Percentiles rank a stretch among this genome's conserved stretches.
These are phyloP conservation scores for Emmonsia crescens DNA, from an alignment of 2,329 filamentous ascomycete genomes.

Conservation along the genomic window DNA sequence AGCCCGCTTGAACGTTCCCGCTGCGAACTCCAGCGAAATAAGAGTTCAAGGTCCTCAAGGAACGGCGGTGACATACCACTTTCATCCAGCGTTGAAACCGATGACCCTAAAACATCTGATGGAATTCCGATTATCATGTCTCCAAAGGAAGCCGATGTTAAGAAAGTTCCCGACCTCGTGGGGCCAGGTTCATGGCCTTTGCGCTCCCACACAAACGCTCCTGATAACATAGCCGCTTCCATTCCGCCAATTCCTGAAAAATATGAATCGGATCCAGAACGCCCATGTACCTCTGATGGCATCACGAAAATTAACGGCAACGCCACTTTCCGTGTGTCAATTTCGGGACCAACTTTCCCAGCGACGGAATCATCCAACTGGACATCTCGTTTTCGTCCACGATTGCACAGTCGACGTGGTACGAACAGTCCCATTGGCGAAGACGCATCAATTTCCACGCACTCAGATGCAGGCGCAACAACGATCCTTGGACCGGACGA, in stretches of 20 bases:
- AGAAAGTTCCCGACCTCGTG: conserved; percentile 8
- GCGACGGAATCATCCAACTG: conserved; percentile 6
- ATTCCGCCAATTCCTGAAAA: neutral
- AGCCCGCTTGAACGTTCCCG: conserved; percentile 50
- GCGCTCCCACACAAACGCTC: neutral
- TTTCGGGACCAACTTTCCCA: neutral
- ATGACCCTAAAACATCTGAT: conserved; percentile 18
- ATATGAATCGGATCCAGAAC: neutral
- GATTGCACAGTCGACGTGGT: conserved; percentile 1
- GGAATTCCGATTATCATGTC: neutral
- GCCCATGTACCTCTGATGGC: conserved; percentile 13
- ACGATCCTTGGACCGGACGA: conserved; percentile 24
- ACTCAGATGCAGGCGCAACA: conserved; percentile 13
- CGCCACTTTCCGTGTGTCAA: neutral
- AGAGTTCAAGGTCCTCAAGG: conserved; percentile 15
- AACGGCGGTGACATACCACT: neutral
- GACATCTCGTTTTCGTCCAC: conserved; percentile 9
- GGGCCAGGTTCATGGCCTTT: conserved; percentile 19
- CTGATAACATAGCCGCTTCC: neutral
- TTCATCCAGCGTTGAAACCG: conserved; percentile 17
- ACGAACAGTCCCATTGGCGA: conserved; percentile 5
- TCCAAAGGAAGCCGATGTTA: neutral
- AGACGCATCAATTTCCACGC: neutral
- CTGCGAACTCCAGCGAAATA: conserved; percentile 34
- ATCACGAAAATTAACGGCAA: conserved; percentile 6